Evolutionary conservation across 352 stramenopile species (phyloP).

Genomic region (Poterioochromonas sp.): DNA sequence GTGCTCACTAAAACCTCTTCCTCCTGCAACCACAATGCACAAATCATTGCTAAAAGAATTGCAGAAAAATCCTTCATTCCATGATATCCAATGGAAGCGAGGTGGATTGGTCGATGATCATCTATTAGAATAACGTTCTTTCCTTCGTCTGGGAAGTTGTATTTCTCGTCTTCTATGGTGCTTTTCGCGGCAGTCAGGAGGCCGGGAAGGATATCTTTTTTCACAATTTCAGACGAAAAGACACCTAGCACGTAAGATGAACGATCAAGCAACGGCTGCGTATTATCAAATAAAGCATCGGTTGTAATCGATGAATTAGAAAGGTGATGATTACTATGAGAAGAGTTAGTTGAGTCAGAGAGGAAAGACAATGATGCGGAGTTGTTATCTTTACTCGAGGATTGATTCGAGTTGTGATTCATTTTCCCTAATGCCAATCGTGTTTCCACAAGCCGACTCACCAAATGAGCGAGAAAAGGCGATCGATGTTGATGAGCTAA

Average conservation of each 20-base stretch:
- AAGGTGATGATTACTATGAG: neutral
- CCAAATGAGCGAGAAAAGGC: conserved; percentile 39
- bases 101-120: no score
- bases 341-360: neutral
- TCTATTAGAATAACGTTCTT: no score
- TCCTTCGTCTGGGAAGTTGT: no score
- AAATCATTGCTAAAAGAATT: neutral
- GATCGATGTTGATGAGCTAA: conserved; percentile 33
- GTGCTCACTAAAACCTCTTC: neutral
- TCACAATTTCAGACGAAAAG: neutral
- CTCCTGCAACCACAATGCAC: neutral
- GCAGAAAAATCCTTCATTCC: neutral
- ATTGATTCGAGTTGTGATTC: neutral
- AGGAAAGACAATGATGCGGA: no score
- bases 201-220: neutral
- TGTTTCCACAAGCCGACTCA: conserved; percentile 41
- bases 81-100: neutral
- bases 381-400: neutral
- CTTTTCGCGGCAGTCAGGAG: neutral
- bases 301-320: no score
- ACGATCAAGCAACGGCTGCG: no score
- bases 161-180: neutral
- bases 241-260: no score
- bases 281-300: no score
- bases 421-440: neutral